Evolutionary conservation across 176 grass and related monocot genomes (phyloP).

Genomic region (Oryza punctata): DNA sequence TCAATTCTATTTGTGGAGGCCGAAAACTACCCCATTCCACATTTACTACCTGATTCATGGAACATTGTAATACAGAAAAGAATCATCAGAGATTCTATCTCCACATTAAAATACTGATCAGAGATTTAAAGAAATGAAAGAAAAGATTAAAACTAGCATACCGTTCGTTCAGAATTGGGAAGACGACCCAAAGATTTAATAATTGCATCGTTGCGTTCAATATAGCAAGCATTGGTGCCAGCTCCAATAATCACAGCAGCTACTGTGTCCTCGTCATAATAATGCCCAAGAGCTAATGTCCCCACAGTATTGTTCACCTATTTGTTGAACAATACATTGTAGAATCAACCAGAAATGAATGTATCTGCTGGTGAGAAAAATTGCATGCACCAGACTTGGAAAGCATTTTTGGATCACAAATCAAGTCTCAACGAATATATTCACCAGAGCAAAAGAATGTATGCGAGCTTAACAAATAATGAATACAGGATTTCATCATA

Average conservation of each 20-base stretch:
- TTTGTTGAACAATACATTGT: slow-evolving; percentile 23
- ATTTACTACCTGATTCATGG: slow-evolving; percentile 69
- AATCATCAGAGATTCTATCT: neutral
- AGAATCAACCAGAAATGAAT: neutral
- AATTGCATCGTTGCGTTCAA: slow-evolving; percentile 70
- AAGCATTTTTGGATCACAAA: neutral
- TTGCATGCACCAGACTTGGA: neutral
- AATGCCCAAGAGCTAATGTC: slow-evolving; percentile 82
- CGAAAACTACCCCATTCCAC: slow-evolving; percentile 96
- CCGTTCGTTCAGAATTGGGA: slow-evolving; percentile 61
- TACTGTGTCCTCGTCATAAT: slow-evolving; percentile 83
- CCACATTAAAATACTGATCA: neutral
- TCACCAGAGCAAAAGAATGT: neutral
- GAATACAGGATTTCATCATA: neutral
- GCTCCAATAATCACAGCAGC: slow-evolving; percentile 91
- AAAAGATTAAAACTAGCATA: slow-evolving; percentile 45
- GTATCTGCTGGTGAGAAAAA: neutral
- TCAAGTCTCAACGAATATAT: neutral
- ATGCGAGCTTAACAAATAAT: neutral
- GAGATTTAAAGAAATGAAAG: neutral
- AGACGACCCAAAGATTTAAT: slow-evolving; percentile 66
- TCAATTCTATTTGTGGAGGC: slow-evolving; percentile 77
- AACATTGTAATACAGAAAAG: neutral
- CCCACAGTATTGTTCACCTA: slow-evolving; percentile 96
- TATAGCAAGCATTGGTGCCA: slow-evolving; percentile 89